phyloP scores from a whole-genome alignment of 495 filamentous ascomycete genomes.

The Neurospora cerealis region DNA sequence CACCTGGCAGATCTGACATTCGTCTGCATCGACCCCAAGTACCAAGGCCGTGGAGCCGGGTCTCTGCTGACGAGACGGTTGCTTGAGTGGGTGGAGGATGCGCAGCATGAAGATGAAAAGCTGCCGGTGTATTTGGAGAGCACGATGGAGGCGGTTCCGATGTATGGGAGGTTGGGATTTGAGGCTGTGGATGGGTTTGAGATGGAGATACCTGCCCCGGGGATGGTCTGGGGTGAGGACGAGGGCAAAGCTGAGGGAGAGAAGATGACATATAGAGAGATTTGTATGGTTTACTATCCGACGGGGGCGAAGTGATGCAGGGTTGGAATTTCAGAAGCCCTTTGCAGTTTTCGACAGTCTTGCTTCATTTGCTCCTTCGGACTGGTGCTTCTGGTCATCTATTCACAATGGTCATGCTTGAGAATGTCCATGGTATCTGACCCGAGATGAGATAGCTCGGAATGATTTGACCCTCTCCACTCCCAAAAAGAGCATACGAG shows the following conservation, averaged over 20 bases:
- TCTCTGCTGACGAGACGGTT: conserved; percentile 20
- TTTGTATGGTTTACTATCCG: conserved; percentile 22
- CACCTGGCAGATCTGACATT: conserved; percentile 21
- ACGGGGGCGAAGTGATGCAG: neutral
- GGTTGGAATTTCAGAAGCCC: too few relatives aligned
- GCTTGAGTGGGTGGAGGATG: conserved; percentile 22
- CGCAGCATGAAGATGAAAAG: conserved; percentile 19
- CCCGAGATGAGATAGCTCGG: neutral
- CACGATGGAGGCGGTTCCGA: conserved; percentile 25
- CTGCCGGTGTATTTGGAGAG: conserved; percentile 36
- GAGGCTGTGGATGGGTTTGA: conserved; percentile 17
- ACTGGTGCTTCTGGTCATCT: neutral
- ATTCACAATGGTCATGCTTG: too few relatives aligned
- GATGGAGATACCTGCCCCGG: conserved; percentile 15
- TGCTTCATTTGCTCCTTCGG: neutral
- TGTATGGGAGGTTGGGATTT: conserved; percentile 36
- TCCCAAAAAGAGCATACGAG: too few relatives aligned
- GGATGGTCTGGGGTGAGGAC: neutral
- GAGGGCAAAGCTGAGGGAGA: neutral
- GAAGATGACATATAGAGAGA: conserved; percentile 14
- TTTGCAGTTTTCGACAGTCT: too few relatives aligned
- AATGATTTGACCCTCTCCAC: too few relatives aligned
- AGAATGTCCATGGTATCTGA: too few relatives aligned
- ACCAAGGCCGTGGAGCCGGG: conserved; percentile 33
- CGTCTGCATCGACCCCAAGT: conserved; percentile 31